Base-by-base conservation (phyloP, 163 green algal species). In the Chlorella variabilis region DNA sequence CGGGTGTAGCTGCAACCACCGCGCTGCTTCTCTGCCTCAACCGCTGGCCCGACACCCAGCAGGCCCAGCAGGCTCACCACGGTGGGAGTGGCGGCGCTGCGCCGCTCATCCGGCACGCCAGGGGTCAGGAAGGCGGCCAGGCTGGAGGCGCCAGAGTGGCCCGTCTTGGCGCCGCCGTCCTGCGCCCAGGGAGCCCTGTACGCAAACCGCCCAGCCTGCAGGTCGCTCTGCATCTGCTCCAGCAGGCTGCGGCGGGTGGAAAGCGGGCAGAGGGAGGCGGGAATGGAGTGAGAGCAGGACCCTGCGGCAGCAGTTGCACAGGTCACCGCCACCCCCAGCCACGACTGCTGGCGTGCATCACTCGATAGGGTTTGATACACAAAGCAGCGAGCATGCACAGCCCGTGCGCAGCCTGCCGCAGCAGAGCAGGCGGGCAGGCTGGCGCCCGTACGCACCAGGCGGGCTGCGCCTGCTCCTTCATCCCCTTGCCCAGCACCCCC, bases 401-500 rank as follows among this genome's bases (percentile, higher is more conserved):
- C n/a, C n/a, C n/a, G n/a, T n/a, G n/a, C n/a, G n/a, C n/a, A n/a
- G n/a, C n/a, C n/a, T n/a, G n/a, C n/a, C n/a, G n/a, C n/a, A n/a
- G n/a, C n/a, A n/a, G n/a, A n/a, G n/a, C n/a, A n/a, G n/a, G n/a
- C n/a, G n/a, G n/a, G n/a, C n/a, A n/a, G n/a, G n/a, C n/a, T n/a
- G n/a, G n/a, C n/a, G n/a, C n/a, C n/a, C n/a, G n/a, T n/a, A n/a
- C 80, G 1, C 78, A 93, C 89, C 86, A 90, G 33, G 78, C 67
- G 4, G 93, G 93, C 83, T 94, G 80, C 0, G 92, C 93, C 0
- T 83, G 66, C 63, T 91, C 91, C 49, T 87, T 90, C 17, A 94
- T 45, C 0, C 90, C 94, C 71, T 95, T 96, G 18, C 83, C 68
- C 58, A 97, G 61, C 29, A 96, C 85, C 49, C 75, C 85, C 2